phyloP scores from a whole-genome alignment of 2,329 filamentous ascomycete species.

The Graphilbum fragrans region DNA sequence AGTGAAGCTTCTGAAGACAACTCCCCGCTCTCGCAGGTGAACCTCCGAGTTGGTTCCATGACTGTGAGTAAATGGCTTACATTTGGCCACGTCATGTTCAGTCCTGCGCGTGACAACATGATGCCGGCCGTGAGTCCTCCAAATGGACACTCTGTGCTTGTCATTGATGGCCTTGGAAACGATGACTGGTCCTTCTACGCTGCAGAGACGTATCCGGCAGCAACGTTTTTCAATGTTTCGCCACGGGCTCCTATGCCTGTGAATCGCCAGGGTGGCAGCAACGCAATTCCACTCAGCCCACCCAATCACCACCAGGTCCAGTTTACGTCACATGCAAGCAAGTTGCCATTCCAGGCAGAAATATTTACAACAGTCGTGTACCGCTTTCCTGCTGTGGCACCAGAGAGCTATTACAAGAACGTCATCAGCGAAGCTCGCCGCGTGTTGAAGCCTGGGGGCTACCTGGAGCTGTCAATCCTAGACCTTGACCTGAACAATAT shows the following conservation, averaged over 20 bases:
- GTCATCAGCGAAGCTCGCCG: constrained; percentile 65
- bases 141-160: constrained; percentile 55
- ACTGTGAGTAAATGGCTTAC: constrained; percentile 83
- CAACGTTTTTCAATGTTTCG: constrained; percentile 66
- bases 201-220: constrained; percentile 64
- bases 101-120: constrained; percentile 63
- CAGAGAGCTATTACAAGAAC: constrained; percentile 56
- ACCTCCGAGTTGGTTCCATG: constrained; percentile 67
- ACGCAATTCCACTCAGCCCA: constrained; percentile 42
- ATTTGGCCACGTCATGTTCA: constrained; percentile 74
- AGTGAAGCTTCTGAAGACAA: constrained; percentile 41
- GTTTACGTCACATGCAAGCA: constrained; percentile 47
- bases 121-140: constrained; percentile 33
- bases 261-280: constrained; percentile 27
- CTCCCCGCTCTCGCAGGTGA: constrained; percentile 57
- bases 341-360: constrained; percentile 64
- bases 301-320: constrained; percentile 67
- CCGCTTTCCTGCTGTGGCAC: constrained; percentile 60
- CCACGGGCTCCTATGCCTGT: constrained; percentile 39
- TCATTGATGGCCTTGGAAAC: constrained; percentile 76
- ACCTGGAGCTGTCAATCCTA: constrained; percentile 66
- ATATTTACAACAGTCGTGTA: constrained; percentile 68
- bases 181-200: constrained; percentile 83
- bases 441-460: constrained; percentile 65
- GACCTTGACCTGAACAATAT: constrained; percentile 76